Evolutionary conservation across 2,329 filamentous ascomycete genomes (phyloP).

Genomic region (Aspergillus eucalypticola): DNA sequence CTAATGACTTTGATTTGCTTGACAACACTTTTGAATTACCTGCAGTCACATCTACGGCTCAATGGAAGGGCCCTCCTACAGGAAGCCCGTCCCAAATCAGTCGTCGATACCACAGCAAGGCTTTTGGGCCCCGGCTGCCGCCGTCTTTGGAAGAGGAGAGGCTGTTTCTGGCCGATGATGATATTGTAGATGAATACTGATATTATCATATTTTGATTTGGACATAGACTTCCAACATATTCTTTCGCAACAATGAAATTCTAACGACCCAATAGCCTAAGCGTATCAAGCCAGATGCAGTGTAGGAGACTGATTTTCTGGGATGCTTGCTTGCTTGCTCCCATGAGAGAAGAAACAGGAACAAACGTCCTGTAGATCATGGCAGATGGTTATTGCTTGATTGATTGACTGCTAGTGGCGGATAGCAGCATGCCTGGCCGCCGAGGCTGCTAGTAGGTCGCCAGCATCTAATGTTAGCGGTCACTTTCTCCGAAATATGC

Average conservation of each 20-base stretch:
- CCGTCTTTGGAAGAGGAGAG: conserved; percentile 56
- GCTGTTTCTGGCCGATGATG: conserved; percentile 75
- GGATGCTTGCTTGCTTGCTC: not conserved
- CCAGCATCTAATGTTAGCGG: too few relatives aligned
- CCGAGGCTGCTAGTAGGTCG: too few relatives aligned
- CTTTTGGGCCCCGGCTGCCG: conserved; percentile 23
- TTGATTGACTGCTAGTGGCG: too few relatives aligned
- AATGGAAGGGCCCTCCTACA: not conserved
- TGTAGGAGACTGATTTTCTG: not conserved
- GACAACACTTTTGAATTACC: not conserved
- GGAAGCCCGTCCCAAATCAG: not conserved
- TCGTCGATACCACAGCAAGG: conserved; percentile 22
- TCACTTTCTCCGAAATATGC: too few relatives aligned
- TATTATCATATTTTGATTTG: not conserved
- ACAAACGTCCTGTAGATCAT: not conserved
- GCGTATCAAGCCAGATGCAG: not conserved
- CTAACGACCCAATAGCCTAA: not conserved
- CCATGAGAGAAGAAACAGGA: not conserved
- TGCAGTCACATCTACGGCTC: conserved; percentile 13
- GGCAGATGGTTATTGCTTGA: too few relatives aligned
- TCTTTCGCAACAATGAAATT: not conserved
- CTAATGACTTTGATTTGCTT: not conserved
- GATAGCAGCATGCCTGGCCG: too few relatives aligned
- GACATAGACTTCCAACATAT: not conserved
- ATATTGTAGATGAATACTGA: conserved; percentile 70